Evolutionary conservation across 306 rosid genomes (phyloP).

Genomic region (Abrus precatorius): DNA sequence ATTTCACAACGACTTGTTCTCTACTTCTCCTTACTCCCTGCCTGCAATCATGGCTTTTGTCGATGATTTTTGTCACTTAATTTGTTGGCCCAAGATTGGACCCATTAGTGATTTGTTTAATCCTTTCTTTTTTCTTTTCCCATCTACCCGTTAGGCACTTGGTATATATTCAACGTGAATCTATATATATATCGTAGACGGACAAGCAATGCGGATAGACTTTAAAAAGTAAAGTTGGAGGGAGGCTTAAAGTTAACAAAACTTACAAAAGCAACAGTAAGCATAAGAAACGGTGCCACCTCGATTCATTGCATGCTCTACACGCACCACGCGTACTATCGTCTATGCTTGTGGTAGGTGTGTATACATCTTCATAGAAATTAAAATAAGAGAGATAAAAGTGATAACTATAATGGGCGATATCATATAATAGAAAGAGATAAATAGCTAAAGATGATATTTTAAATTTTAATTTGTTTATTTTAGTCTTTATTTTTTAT

Average conservation of each 20-base stretch:
- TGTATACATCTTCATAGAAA: too few relatives aligned
- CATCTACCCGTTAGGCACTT: slow-evolving; percentile 20
- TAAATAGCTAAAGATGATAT: too few relatives aligned
- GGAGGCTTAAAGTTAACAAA: slow-evolving; percentile 22
- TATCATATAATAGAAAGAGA: too few relatives aligned
- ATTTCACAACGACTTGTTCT: slow-evolving; percentile 40
- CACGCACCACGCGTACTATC: slow-evolving; percentile 31
- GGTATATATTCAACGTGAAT: slow-evolving; percentile 11
- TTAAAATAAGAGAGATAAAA: too few relatives aligned
- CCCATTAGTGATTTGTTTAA: slow-evolving; percentile 35
- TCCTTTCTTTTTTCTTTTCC: background rate
- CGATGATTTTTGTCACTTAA: slow-evolving; percentile 8
- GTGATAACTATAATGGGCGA: too few relatives aligned
- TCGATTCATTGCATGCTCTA: slow-evolving; percentile 34
- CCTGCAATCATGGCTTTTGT: slow-evolving; percentile 54
- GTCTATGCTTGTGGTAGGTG: background rate
- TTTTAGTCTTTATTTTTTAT: too few relatives aligned
- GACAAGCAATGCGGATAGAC: background rate
- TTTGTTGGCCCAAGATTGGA: slow-evolving; percentile 26
- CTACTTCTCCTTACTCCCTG: slow-evolving; percentile 36
- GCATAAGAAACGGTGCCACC: slow-evolving; percentile 16
- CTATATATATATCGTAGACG: slow-evolving; percentile 1
- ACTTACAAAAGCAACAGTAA: slow-evolving; percentile 9
- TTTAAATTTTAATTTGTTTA: too few relatives aligned
- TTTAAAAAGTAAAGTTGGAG: background rate